Evolutionary conservation across 2,329 filamentous ascomycete genomes (phyloP).

Genomic region (Coniochaeta prunicola): DNA sequence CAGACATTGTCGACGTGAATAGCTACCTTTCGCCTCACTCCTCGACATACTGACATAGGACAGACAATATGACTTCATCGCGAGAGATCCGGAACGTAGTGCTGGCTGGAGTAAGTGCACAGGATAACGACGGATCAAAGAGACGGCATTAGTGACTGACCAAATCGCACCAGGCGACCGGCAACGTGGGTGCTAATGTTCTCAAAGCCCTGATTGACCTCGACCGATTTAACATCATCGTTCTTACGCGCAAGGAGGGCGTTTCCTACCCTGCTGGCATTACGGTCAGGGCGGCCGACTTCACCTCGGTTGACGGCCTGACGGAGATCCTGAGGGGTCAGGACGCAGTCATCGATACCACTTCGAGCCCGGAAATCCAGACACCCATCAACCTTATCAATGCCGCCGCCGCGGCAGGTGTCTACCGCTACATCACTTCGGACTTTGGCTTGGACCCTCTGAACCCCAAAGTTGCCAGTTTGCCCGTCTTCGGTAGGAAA

Average conservation of each 20-base stretch:
- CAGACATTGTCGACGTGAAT: no score
- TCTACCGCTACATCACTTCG: slow-evolving; percentile 19
- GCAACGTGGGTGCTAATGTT: neutral
- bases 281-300: slow-evolving; percentile 35
- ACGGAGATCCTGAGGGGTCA: slow-evolving; percentile 35
- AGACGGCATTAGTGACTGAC: neutral
- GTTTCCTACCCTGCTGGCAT: slow-evolving; percentile 25
- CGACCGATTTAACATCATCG: slow-evolving; percentile 29
- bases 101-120: neutral
- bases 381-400: slow-evolving; percentile 12
- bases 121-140: neutral
- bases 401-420: slow-evolving; percentile 12
- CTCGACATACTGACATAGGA: neutral
- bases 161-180: neutral
- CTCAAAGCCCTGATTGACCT: slow-evolving; percentile 1
- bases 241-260: slow-evolving; percentile 32
- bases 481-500: slow-evolving; percentile 8
- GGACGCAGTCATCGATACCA: slow-evolving; percentile 36
- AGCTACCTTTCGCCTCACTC: no score
- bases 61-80: neutral
- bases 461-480: slow-evolving; percentile 8
- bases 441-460: slow-evolving; percentile 18
- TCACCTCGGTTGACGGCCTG: slow-evolving; percentile 29
- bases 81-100: slow-evolving; percentile 2
- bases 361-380: slow-evolving; percentile 3